Percentiles rank a stretch among this genome's conserved stretches.
phyloP scores from a whole-genome alignment of 2,329 filamentous ascomycete genomes.

The Leptosphaerulina australis region DNA sequence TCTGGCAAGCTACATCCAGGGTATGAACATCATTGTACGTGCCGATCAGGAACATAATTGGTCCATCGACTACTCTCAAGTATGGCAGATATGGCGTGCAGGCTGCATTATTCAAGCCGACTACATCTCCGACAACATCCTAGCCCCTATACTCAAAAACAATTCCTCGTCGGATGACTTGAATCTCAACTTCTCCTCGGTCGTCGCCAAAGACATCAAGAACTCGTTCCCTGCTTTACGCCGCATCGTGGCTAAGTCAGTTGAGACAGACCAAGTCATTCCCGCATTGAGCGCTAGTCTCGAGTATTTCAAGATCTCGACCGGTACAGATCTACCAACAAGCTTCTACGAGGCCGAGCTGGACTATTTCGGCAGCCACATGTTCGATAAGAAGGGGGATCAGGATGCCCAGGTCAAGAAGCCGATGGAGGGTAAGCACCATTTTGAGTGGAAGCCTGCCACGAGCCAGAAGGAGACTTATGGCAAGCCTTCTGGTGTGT shows the following conservation, averaged over 20 bases:
- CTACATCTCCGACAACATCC: slow-evolving; percentile 63
- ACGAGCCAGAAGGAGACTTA: slow-evolving; percentile 32
- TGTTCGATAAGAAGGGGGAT: slow-evolving; percentile 65
- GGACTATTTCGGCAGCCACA: slow-evolving; percentile 73
- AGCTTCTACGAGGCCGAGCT: slow-evolving; percentile 74
- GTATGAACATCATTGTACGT: slow-evolving; percentile 67
- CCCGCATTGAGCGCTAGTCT: slow-evolving; percentile 66
- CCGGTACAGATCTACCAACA: slow-evolving; percentile 66
- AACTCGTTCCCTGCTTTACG: slow-evolving; percentile 60
- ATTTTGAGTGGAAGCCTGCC: slow-evolving; percentile 66
- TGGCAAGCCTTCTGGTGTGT: slow-evolving; percentile 17
- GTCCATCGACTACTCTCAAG: slow-evolving; percentile 59
- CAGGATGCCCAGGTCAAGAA: slow-evolving; percentile 52
- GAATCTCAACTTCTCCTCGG: slow-evolving; percentile 49
- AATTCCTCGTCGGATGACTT: slow-evolving; percentile 52
- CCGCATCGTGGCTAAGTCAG: slow-evolving; percentile 59
- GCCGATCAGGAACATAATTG: slow-evolving; percentile 65
- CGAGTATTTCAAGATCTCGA: slow-evolving; percentile 71
- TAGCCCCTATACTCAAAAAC: slow-evolving; percentile 55
- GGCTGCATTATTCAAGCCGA: slow-evolving; percentile 75
- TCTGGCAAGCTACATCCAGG: slow-evolving; percentile 68
- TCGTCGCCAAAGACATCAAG: slow-evolving; percentile 61
- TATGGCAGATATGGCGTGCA: slow-evolving; percentile 68
- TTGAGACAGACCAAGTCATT: slow-evolving; percentile 64
- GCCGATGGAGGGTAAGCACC: slow-evolving; percentile 63